Evolutionary conservation across 768 basidiomycete species (phyloP), one percentile per base, ranked within the genome.

Genomic region (Pleurotus sapidus): DNA sequence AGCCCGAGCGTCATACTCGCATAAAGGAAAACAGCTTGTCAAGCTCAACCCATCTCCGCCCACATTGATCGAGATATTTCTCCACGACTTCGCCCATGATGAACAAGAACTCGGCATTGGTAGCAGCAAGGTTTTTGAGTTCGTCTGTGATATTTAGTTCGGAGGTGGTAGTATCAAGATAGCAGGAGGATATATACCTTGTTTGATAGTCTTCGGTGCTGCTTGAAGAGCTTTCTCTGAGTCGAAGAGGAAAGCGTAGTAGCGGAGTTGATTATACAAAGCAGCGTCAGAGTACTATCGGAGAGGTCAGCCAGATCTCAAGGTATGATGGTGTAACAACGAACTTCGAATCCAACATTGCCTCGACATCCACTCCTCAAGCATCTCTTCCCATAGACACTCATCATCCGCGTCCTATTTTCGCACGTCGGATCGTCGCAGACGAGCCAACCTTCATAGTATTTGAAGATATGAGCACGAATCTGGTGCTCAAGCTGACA

Each of bases 231-330:
- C 87, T 65, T 85, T 89, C 15, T 87, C 80, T 0, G 71, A 67
- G 65, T 96, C 84, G 65, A 99, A 96, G 5, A 98, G 75, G 59
- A 80, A 86, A 34, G 77, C 71, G 71, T 87, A 95, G 74, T 87
- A 98, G 46, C 94, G 74, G 34, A 98, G 77, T 69, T 99, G 97
- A 61, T 90, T 91, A 71, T 98, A 98, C 39, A 99, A 74, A 62
- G 86, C 81, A 7, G 79, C 74, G 67, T 98, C 95, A 37, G 88
- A 80, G 68, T 95, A 98, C 90, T 98, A 68, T 64, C 6, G 45
- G 48, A 58, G 48, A 48, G 37, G 14, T 20, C 46, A 20, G 17
- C 46, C n/a, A 25, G 14, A 5, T 8, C 14, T 4, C 5, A 34
- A 6, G 9, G 12, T 18, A 6, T 42, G 4, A 34, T 15, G 17